A percentile compares a stretch with the other conserved stretches of the same genome.
phyloP scores from a whole-genome alignment of 495 filamentous ascomycete genomes.

The Talaromyces adpressus region DNA sequence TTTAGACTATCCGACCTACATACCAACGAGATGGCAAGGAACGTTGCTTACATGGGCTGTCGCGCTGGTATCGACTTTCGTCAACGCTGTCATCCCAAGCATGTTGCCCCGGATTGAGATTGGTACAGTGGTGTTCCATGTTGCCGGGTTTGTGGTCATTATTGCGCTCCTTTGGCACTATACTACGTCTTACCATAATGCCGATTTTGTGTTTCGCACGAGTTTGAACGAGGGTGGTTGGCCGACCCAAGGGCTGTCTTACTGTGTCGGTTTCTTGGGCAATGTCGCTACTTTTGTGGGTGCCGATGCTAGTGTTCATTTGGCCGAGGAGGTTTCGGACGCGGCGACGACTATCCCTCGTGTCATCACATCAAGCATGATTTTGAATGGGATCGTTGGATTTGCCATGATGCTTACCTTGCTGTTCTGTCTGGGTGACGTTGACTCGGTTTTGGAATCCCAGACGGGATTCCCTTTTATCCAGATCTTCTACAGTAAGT shows the following conservation, averaged over 20 bases:
- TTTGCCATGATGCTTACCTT: conserved; percentile 34
- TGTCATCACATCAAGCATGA: conserved; percentile 33
- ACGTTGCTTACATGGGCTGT: conserved; percentile 39
- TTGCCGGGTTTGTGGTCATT: conserved; percentile 44
- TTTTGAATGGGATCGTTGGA: conserved; percentile 38
- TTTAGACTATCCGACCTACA: conserved; percentile 32
- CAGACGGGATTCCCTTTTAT: conserved; percentile 41
- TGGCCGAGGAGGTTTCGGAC: conserved; percentile 40
- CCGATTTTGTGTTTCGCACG: conserved; percentile 29
- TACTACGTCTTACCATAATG: conserved; percentile 14
- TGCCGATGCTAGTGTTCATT: conserved; percentile 28
- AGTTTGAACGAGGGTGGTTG: conserved; percentile 42
- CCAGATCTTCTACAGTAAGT: conserved; percentile 29
- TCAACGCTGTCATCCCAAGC: conserved; percentile 35
- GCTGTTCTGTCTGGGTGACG: conserved; percentile 36
- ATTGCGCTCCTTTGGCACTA: conserved; percentile 25
- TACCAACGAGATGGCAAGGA: conserved; percentile 37
- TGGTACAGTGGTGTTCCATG: conserved; percentile 34
- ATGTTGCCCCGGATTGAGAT: conserved; percentile 37
- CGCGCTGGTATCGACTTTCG: conserved; percentile 30
- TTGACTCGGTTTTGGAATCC: conserved; percentile 27
- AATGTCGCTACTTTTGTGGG: conserved; percentile 34
- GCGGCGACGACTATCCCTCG: conserved; percentile 35
- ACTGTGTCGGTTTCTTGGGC: conserved; percentile 36
- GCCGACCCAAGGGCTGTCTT: conserved; percentile 32